These are phyloP conservation scores for Dactylellina parvicollis DNA, from an alignment of 2,329 filamentous ascomycete genomes.

Conservation along the genomic window DNA sequence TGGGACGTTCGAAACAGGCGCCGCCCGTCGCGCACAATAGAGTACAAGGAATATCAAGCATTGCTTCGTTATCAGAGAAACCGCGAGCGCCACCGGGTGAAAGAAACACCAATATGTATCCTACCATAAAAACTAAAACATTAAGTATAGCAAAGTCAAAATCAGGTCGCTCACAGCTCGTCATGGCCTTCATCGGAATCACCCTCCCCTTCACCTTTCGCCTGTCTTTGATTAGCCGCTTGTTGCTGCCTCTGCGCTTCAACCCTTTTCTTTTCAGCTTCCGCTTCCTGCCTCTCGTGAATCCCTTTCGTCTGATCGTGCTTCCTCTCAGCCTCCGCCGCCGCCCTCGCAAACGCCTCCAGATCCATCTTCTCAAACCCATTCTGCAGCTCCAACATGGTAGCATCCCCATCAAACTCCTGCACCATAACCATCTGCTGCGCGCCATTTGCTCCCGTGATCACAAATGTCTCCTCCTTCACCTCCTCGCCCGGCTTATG, in stretches of 20 bases:
- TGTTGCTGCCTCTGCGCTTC: conserved; percentile 56
- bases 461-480: conserved; percentile 65
- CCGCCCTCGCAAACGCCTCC: conserved; percentile 74
- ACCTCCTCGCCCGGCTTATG: conserved; percentile 66
- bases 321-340: conserved; percentile 59
- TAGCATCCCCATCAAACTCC: conserved; percentile 72
- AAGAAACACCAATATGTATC: not conserved
- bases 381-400: conserved; percentile 74
- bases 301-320: conserved; percentile 57
- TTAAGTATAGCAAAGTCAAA: not conserved
- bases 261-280: conserved; percentile 60
- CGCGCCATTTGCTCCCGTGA: conserved; percentile 70
- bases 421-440: conserved; percentile 71
- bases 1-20: too few species aligned
- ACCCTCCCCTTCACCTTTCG: conserved; percentile 36
- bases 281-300: conserved; percentile 40
- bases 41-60: not conserved
- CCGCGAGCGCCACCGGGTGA: not conserved
- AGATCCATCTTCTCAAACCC: conserved; percentile 74
- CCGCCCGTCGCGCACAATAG: not conserved
- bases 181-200: conserved; percentile 34
- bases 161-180: conserved; percentile 8
- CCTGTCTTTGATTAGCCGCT: conserved; percentile 55
- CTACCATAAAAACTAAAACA: not conserved
- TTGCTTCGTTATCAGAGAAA: not conserved